Percentiles rank a stretch among this genome's conserved stretches.
phyloP scores from a whole-genome alignment of 345 rosid genomes.

The Dovyalis caffra region DNA sequence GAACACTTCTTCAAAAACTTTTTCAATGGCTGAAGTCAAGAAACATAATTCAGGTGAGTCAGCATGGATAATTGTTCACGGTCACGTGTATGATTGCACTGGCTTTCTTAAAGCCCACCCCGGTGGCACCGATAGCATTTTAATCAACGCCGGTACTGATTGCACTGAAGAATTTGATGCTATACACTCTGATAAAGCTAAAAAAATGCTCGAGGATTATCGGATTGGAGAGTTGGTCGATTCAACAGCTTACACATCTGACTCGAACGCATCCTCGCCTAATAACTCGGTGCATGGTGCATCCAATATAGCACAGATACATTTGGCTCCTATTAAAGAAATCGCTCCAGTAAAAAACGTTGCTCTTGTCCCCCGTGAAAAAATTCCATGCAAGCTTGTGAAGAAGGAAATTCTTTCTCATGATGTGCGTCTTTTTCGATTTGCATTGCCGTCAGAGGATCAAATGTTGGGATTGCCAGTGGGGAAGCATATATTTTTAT shows the following conservation, averaged over 20 bases:
- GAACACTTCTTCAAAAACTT: slow-evolving; percentile 67
- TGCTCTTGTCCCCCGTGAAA: slow-evolving; percentile 80
- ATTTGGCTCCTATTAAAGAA: slow-evolving; percentile 71
- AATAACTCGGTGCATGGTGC: slow-evolving; percentile 67
- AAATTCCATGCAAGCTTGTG: slow-evolving; percentile 71
- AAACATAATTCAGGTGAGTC: slow-evolving; percentile 72
- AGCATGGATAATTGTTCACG: slow-evolving; percentile 90
- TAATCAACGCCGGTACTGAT: slow-evolving; percentile 87
- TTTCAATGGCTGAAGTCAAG: slow-evolving; percentile 61
- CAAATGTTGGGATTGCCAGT: slow-evolving; percentile 71
- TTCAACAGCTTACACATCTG: slow-evolving; percentile 49
- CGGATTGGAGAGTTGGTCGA: slow-evolving; percentile 71
- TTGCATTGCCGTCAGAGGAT: slow-evolving; percentile 70
- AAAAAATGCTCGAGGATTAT: slow-evolving; percentile 69
- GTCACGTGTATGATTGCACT: slow-evolving; percentile 90
- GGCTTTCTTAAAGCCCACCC: slow-evolving; percentile 88
- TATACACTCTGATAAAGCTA: slow-evolving; percentile 88
- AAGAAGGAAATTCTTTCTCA: slow-evolving; percentile 69
- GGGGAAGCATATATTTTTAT: slow-evolving; percentile 82
- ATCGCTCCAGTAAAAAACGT: slow-evolving; percentile 18
- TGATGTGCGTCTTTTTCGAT: slow-evolving; percentile 61
- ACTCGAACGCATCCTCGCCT: slow-evolving; percentile 62
- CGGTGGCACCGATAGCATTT: slow-evolving; percentile 80
- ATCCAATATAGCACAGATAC: slow-evolving; percentile 18
- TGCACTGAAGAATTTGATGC: slow-evolving; percentile 97